phyloP scores from a whole-genome alignment of 2,329 filamentous ascomycete genomes.

The Moelleriella libera region DNA sequence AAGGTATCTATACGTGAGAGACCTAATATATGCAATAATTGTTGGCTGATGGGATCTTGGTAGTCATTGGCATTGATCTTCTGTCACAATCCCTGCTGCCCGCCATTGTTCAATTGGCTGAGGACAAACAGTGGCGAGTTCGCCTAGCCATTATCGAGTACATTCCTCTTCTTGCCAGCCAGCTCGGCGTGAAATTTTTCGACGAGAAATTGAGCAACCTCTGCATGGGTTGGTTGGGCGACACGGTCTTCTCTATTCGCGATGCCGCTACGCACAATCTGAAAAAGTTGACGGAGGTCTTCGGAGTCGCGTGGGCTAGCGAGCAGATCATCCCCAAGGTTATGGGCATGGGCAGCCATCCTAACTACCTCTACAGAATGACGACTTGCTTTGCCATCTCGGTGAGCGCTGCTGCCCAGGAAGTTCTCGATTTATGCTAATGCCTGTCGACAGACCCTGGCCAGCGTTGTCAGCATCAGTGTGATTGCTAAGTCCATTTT shows the following conservation, averaged over 20 bases:
- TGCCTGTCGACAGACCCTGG: constrained; percentile 54
- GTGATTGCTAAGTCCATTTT: constrained; percentile 89
- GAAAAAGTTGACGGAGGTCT: constrained; percentile 97
- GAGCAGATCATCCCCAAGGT: constrained; percentile 97
- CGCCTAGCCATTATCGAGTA: constrained; percentile 98
- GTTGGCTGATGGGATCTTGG: too few relatives aligned
- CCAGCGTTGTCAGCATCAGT: constrained; percentile 81
- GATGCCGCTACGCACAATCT: constrained; percentile 95
- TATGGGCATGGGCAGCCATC: constrained; percentile 94
- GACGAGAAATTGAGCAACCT: constrained; percentile 91
- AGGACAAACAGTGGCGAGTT: constrained; percentile 99
- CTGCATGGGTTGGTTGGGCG: constrained; percentile 97
- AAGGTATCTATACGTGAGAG: constrained; percentile 41
- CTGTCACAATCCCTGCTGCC: constrained; percentile 93
- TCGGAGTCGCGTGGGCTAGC: constrained; percentile 94
- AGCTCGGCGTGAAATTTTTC: constrained; percentile 94
- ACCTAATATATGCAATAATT: too few relatives aligned
- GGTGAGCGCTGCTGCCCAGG: constrained; percentile 39
- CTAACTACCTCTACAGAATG: constrained; percentile 99
- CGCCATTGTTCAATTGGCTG: constrained; percentile 90
- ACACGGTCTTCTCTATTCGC: constrained; percentile 96
- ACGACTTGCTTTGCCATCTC: constrained; percentile 99
- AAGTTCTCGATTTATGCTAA: too few relatives aligned
- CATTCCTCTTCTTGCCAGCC: constrained; percentile 87
- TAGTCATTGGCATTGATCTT: constrained; percentile 94